These are phyloP conservation scores for Allium sativum DNA, from an alignment of 106 monocot species.

Conservation along the genomic window DNA sequence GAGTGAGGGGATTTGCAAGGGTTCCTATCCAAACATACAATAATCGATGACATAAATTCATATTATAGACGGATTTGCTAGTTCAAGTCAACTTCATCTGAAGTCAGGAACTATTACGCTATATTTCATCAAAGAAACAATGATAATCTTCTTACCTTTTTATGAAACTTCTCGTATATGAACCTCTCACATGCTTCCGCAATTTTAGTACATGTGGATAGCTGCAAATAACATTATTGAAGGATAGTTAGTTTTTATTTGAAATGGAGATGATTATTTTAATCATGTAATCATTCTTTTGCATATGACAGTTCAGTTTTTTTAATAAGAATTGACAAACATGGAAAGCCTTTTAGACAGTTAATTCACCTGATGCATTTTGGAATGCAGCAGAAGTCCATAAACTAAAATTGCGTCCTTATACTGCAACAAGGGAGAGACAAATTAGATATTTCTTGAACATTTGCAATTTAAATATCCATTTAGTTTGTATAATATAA, in stretches of 20 bases:
- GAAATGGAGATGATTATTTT: background rate
- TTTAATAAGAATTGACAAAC: background rate
- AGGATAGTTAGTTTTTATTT: background rate
- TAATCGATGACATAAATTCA: too few relatives aligned
- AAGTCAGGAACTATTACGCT: too few relatives aligned
- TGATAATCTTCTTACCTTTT: conserved; percentile 33
- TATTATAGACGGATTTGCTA: too few relatives aligned
- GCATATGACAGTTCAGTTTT: background rate
- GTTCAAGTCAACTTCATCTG: too few relatives aligned
- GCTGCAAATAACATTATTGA: conserved; percentile 16
- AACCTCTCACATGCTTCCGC: conserved; percentile 68
- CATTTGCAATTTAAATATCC: background rate
- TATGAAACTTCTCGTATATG: conserved; percentile 62
- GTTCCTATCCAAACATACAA: too few relatives aligned
- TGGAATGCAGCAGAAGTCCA: conserved; percentile 51
- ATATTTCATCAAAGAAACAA: too few relatives aligned
- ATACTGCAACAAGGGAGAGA: conserved; percentile 35
- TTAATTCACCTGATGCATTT: conserved; percentile 44
- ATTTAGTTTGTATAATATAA: conserved; percentile 1
- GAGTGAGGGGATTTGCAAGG: too few relatives aligned
- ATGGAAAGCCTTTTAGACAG: background rate
- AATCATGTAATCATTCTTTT: background rate
- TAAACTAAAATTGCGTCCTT: conserved; percentile 92
- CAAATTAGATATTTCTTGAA: too few relatives aligned
- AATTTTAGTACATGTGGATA: conserved; percentile 33